Evolutionary conservation across 2,329 filamentous ascomycete genomes (phyloP).

Genomic region (Alternaria gansuensis): DNA sequence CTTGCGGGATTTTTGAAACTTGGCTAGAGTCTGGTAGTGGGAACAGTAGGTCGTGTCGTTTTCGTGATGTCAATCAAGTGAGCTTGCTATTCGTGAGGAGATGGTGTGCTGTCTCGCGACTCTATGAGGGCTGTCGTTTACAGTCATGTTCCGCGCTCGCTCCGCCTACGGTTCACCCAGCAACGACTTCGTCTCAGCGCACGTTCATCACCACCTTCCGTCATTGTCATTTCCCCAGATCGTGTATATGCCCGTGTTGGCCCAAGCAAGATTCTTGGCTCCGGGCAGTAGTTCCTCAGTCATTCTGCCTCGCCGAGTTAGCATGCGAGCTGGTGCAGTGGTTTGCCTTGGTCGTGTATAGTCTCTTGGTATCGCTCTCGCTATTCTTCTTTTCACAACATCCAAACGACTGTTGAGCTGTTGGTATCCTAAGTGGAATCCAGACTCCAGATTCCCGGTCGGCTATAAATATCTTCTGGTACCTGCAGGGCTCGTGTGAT

Average conservation of each 20-base stretch:
- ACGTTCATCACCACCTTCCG: constrained; percentile 18
- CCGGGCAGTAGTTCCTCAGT: background rate
- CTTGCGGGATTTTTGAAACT: constrained; percentile 16
- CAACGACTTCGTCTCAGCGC: constrained; percentile 16
- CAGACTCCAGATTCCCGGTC: constrained; percentile 3
- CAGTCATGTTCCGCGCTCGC: constrained; percentile 6
- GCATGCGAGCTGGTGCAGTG: constrained; percentile 9
- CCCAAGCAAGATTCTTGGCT: constrained; percentile 2
- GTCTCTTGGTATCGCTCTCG: constrained; percentile 5
- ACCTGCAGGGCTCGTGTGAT: constrained; percentile 7
- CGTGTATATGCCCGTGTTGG: background rate
- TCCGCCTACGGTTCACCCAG: constrained; percentile 29
- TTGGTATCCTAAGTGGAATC: background rate
- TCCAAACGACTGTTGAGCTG: constrained; percentile 5
- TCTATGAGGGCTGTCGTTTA: constrained; percentile 5
- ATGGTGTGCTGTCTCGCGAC: constrained; percentile 18
- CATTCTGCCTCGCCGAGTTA: constrained; percentile 5
- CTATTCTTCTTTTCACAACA: constrained; percentile 7
- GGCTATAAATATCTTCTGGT: constrained; percentile 8
- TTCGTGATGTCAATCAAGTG: constrained; percentile 14
- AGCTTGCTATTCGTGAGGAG: constrained; percentile 4
- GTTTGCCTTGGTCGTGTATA: constrained; percentile 5
- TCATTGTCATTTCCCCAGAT: constrained; percentile 8
- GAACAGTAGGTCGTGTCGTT: constrained; percentile 8
- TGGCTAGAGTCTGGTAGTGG: constrained; percentile 6